Evolutionary conservation across 805 yeast genomes (phyloP).

Genomic region (Priceomyces melissophilus): DNA sequence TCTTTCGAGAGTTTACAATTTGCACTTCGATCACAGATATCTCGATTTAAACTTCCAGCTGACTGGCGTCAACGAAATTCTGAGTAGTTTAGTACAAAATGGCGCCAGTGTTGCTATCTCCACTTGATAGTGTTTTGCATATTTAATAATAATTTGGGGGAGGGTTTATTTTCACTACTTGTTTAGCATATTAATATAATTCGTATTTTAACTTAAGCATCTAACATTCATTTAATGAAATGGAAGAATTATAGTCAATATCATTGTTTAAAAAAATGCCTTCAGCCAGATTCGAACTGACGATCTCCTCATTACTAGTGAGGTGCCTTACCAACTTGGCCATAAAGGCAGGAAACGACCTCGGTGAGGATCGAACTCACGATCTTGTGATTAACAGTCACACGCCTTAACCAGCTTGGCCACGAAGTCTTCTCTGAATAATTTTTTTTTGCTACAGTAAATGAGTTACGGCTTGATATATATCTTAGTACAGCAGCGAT

Average conservation of each 20-base stretch:
- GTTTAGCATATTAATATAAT: too few relatives aligned
- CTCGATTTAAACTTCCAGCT: conserved; percentile 1
- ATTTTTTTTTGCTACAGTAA: too few relatives aligned
- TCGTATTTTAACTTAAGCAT: too few relatives aligned
- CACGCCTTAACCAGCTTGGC: conserved; percentile 21
- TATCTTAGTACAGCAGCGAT: too few relatives aligned
- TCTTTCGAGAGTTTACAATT: conserved; percentile 2
- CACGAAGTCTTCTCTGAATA: conserved; percentile 13
- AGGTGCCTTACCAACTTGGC: conserved; percentile 11
- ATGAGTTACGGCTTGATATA: too few relatives aligned
- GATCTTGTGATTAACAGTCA: conserved; percentile 20
- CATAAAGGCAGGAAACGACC: conserved; percentile 11
- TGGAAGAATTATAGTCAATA: too few relatives aligned
- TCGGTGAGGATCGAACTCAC: conserved; percentile 21
- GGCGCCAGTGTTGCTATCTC: background rate
- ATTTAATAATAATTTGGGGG: background rate
- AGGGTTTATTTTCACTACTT: background rate
- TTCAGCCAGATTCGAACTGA: conserved; percentile 11
- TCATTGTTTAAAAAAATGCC: conserved; percentile 5
- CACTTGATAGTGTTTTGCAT: background rate
- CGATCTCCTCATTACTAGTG: conserved; percentile 11
- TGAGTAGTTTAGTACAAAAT: background rate
- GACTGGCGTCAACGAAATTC: background rate
- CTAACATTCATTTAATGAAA: too few relatives aligned
- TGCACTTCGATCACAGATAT: conserved; percentile 1